phyloP scores from a whole-genome alignment of 805 yeast genomes.

The Wilhelminamyces savonicus region DNA sequence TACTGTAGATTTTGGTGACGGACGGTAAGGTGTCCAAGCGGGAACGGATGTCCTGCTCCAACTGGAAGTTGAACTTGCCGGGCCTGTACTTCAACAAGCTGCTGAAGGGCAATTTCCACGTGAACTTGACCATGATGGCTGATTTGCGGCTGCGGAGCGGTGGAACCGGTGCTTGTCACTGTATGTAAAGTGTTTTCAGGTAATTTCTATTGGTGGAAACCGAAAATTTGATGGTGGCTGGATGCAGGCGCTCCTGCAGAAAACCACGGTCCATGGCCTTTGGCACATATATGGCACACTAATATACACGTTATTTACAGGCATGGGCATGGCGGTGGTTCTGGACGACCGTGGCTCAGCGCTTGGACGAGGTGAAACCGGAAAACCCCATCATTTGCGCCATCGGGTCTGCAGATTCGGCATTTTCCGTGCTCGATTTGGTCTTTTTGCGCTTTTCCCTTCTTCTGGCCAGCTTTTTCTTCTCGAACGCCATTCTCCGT shows the following conservation, averaged over 20 bases:
- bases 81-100: slow-evolving; percentile 32
- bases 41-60: slow-evolving; percentile 58
- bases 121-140: slow-evolving; percentile 29
- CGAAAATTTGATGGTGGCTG: slow-evolving; percentile 1
- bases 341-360: slow-evolving; percentile 6
- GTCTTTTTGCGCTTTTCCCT: slow-evolving; percentile 15
- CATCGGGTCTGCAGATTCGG: slow-evolving; percentile 18
- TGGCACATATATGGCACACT: neutral
- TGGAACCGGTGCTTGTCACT: neutral
- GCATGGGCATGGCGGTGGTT: slow-evolving; percentile 2
- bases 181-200: slow-evolving; percentile 9
- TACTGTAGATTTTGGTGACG: slow-evolving; percentile 60
- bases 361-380: slow-evolving; percentile 48
- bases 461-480: slow-evolving; percentile 22
- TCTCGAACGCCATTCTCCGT: slow-evolving; percentile 32
- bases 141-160: slow-evolving; percentile 1
- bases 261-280: slow-evolving; percentile 1
- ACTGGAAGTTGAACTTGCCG: slow-evolving; percentile 36
- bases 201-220: slow-evolving; percentile 16
- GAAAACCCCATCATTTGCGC: slow-evolving; percentile 52
- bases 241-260: neutral
- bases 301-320: neutral
- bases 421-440: slow-evolving; percentile 10
- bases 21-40: slow-evolving; percentile 59
- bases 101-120: slow-evolving; percentile 35